Percentiles rank a stretch among this genome's conserved stretches.
phyloP scores from a whole-genome alignment of 2,329 filamentous ascomycete genomes.

The Falciphora oryzae region DNA sequence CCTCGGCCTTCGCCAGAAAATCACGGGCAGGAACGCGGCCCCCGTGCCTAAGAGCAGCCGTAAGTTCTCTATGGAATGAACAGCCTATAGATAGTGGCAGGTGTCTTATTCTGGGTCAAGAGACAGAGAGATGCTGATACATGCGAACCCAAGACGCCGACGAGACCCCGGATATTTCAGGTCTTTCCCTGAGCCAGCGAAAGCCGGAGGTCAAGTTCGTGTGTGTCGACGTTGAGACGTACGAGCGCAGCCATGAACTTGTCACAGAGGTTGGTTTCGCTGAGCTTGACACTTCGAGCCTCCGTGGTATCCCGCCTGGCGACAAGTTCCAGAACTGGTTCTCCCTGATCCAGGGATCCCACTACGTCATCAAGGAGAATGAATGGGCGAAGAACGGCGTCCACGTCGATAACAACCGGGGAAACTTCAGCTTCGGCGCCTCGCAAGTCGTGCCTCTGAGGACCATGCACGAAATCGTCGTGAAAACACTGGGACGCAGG shows the following conservation, averaged over 20 bases:
- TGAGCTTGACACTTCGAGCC: conserved; percentile 62
- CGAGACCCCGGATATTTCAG: neutral
- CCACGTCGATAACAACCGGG: conserved; percentile 68
- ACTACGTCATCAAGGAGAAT: conserved; percentile 72
- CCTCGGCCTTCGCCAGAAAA: conserved; percentile 49
- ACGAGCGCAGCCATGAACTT: conserved; percentile 57
- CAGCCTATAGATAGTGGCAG: neutral
- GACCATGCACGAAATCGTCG: conserved; percentile 30
- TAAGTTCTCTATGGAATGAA: neutral
- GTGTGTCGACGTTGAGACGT: conserved; percentile 76
- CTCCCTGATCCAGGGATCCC: conserved; percentile 58
- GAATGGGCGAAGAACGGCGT: conserved; percentile 57
- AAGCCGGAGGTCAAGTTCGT: conserved; percentile 63
- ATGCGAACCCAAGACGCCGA: neutral
- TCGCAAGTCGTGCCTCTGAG: conserved; percentile 34
- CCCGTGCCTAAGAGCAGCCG: neutral
- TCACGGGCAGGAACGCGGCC: too few relatives aligned
- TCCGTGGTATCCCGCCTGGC: conserved; percentile 54
- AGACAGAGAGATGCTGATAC: neutral
- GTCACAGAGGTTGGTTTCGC: conserved; percentile 86
- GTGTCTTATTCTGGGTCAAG: neutral
- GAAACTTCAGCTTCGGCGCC: conserved; percentile 65
- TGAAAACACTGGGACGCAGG: conserved; percentile 11
- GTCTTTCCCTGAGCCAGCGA: conserved; percentile 37
- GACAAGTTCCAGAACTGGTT: conserved; percentile 61